Evolutionary conservation across 371 early-diverging fungal species (phyloP).

Genomic region (Mucor mucedo): DNA sequence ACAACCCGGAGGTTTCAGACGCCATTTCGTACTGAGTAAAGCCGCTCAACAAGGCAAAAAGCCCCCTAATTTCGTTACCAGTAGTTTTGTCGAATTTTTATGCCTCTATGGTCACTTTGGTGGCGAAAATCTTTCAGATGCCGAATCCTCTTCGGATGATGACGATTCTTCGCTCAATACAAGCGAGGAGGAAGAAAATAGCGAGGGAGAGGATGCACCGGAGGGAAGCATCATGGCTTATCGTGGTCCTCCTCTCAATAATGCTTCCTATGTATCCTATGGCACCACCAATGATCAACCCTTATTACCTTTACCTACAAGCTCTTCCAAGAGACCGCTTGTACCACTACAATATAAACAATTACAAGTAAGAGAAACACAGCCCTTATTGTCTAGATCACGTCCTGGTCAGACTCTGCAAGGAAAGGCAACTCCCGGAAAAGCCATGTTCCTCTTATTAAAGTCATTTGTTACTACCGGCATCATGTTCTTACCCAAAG

Average conservation of each 20-base stretch:
- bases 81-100: conserved; percentile 93
- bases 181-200: conserved; percentile 17
- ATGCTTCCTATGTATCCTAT: conserved; percentile 33
- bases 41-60: conserved; percentile 73
- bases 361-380: conserved; percentile 49
- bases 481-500: conserved; percentile 82
- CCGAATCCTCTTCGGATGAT: conserved; percentile 67
- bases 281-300: conserved; percentile 11
- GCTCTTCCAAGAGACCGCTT: conserved; percentile 7
- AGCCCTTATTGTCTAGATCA: conserved; percentile 63
- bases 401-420: conserved; percentile 57
- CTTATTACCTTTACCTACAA: conserved; percentile 9
- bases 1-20: conserved; percentile 89
- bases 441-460: conserved; percentile 82
- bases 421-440: conserved; percentile 77
- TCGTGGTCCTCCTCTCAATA: conserved; percentile 35
- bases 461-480: conserved; percentile 92
- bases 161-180: conserved; percentile 32
- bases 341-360: conserved; percentile 43
- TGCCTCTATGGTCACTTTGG: conserved; percentile 95
- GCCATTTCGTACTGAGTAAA: conserved; percentile 78
- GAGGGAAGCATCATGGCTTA: conserved; percentile 39
- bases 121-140: conserved; percentile 89
- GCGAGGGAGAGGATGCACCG: conserved; percentile 30
- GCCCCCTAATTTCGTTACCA: conserved; percentile 76